Evolutionary conservation across 2,329 filamentous ascomycete species (phyloP), one percentile per base, ranked within the genome.

Genomic region (Xylariaceae sp.): DNA sequence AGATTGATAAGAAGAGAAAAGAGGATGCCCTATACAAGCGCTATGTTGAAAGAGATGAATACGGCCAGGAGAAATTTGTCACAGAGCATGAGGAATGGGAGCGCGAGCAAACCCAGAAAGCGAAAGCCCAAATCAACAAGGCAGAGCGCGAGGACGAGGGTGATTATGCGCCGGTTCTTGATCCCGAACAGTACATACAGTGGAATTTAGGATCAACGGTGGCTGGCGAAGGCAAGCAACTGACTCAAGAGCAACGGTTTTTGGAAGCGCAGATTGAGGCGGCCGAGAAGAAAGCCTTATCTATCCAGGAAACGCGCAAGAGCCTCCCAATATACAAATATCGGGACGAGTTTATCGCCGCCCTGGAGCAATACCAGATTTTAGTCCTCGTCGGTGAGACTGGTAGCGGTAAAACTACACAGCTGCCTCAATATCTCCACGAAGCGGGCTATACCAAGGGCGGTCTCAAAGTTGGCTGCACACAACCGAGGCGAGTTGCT

Each of bases 1-100:
- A 95, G 67, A 86, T 95, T 58, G 88, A 95, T 67, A 80, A 80
- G 62, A 91, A 88, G 68, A 88, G 88, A 68, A 97, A 97, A 69
- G 84, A 94, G 59, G 89, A 95, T 21, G 89, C 89, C 0, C 78
- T 99, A 10, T 96, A 95, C 72, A 92, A 90, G 69, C 84, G 92
- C 47, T 92, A 96, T 63, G 86, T 96, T 3, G 92, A 96, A 58
- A 81, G 83, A 56, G 91, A 95, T 63, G 89, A 95, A 64, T 86
- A 86, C 63, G 92, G 92, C 4, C 86, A 94, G 60, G 92, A 96
- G 68, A 87, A 86, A 63, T 95, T 90, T 63, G 83, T 96, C 54
- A 96, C 91, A 0, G 94, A 99, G 69, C 88, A 96, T 59, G 92
- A 99, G 58, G 89, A 96, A 66, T 99, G 92, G 92, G 94, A 99